Evolutionary conservation across 768 basidiomycete genomes (phyloP).

Genomic region (Coprinopsis cinerea): DNA sequence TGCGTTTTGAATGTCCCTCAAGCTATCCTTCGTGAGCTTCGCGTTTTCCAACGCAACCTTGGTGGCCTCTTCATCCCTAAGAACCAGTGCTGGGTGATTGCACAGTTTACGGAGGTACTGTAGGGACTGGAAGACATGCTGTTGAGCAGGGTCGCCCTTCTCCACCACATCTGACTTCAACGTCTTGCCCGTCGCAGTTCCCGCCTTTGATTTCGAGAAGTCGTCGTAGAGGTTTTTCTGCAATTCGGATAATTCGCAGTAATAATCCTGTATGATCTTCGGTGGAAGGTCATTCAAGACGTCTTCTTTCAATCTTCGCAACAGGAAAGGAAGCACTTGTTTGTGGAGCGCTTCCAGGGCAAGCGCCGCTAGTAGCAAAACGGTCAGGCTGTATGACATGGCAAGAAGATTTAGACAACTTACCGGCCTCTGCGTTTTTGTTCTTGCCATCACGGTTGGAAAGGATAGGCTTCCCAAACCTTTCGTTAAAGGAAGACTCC

Average conservation of each 20-base stretch:
- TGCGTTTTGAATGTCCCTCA: conserved; percentile 84
- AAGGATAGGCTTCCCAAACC: conserved; percentile 93
- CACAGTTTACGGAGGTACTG: conserved; percentile 97
- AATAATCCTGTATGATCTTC: conserved; percentile 99
- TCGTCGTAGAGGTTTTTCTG: conserved; percentile 95
- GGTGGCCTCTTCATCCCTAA: conserved; percentile 66
- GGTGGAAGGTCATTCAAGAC: conserved; percentile 93
- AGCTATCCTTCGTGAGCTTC: conserved; percentile 35
- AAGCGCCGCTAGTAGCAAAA: conserved; percentile 59
- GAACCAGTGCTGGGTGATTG: conserved; percentile 91
- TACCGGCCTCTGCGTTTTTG: conserved; percentile 91
- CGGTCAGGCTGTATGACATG: not conserved
- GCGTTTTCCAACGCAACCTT: conserved; percentile 51
- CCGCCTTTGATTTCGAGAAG: conserved; percentile 77
- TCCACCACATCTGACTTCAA: conserved; percentile 42
- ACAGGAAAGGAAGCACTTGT: conserved; percentile 96
- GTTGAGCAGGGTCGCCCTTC: conserved; percentile 45
- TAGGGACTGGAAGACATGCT: conserved; percentile 94
- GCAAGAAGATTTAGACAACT: conserved; percentile 20
- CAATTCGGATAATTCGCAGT: conserved; percentile 92
- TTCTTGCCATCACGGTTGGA: conserved; percentile 93
- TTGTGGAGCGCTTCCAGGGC: conserved; percentile 96
- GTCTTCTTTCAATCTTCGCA: conserved; percentile 95
- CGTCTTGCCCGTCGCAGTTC: conserved; percentile 54
- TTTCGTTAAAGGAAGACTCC: conserved; percentile 89